phyloP scores from a whole-genome alignment of 2,329 filamentous ascomycete species.

The Fusarium sp. region DNA sequence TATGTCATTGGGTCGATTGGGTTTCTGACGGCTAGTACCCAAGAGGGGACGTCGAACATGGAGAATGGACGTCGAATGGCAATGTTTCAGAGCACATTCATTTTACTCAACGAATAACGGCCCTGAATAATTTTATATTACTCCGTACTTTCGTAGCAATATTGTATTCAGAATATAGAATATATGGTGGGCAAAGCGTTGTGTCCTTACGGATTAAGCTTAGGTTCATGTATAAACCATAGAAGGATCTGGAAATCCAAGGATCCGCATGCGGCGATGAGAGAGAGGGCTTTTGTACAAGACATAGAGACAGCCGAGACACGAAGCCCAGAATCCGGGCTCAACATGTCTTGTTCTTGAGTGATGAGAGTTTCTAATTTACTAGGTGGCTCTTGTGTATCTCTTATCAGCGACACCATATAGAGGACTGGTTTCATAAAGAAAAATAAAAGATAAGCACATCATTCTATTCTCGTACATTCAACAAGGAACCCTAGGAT shows the following conservation, averaged over 20 bases:
- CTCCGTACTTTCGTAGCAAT: no score
- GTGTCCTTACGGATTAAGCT: background rate
- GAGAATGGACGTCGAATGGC: background rate
- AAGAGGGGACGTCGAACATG: background rate
- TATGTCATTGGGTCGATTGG: slow-evolving; percentile 1
- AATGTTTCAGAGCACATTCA: background rate
- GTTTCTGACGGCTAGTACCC: background rate
- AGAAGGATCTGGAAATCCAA: background rate
- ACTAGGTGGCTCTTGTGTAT: background rate
- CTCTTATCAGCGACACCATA: background rate
- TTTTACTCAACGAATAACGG: background rate
- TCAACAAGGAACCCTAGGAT: background rate
- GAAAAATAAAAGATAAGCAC: background rate
- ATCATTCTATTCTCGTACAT: background rate
- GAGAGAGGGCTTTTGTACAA: background rate
- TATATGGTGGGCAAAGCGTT: background rate
- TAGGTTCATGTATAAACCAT: background rate
- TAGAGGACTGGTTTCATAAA: background rate
- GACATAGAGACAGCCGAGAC: background rate
- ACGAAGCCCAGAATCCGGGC: background rate
- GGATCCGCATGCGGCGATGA: background rate
- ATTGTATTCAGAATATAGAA: background rate
- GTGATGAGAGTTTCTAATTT: background rate
- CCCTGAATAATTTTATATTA: background rate
- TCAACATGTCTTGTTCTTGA: background rate